phyloP scores from a whole-genome alignment of 192 early-diverging fungal genomes.

The Coemansia sp. region DNA sequence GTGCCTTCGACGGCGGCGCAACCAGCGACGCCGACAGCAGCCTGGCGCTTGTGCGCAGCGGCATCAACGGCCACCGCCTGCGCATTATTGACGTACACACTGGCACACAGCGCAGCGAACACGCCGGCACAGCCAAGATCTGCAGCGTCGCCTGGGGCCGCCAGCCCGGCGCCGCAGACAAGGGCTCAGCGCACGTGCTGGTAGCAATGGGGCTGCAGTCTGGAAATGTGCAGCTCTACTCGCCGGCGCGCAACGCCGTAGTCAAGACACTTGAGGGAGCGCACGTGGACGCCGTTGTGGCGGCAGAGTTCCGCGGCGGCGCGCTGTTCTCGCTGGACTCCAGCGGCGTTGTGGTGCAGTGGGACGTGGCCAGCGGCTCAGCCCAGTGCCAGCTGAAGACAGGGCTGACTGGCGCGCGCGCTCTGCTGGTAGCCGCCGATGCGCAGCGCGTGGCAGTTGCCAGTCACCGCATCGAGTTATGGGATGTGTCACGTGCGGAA shows the following conservation, averaged over 20 bases:
- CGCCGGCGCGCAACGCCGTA: conserved; percentile 44
- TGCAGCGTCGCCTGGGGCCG: conserved; percentile 23
- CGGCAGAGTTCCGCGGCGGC: conserved; percentile 4
- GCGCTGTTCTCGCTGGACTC: conserved; percentile 28
- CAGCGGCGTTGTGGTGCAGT: conserved; percentile 27
- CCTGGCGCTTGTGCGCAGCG: conserved; percentile 42
- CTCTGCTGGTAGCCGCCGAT: conserved; percentile 24
- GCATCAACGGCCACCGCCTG: conserved; percentile 29
- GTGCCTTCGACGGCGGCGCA: conserved; percentile 23
- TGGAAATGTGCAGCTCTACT: conserved; percentile 37
- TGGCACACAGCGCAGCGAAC: conserved; percentile 41
- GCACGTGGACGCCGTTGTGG: conserved; percentile 2
- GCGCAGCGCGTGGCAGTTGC: conserved; percentile 34
- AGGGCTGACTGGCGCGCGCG: conserved; percentile 14
- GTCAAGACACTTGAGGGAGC: conserved; percentile 19
- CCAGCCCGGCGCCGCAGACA: neutral
- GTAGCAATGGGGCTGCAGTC: conserved; percentile 32
- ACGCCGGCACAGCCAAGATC: conserved; percentile 19
- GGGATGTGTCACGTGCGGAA: conserved; percentile 18
- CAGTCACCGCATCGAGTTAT: conserved; percentile 45
- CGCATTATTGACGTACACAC: conserved; percentile 50
- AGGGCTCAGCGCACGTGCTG: neutral
- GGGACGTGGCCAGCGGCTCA: conserved; percentile 15
- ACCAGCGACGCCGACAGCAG: conserved; percentile 14
- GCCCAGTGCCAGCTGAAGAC: conserved; percentile 20